These are phyloP conservation scores for Colletotrichum limetticola DNA, from an alignment of 2,329 filamentous ascomycete genomes.

Conservation along the genomic window DNA sequence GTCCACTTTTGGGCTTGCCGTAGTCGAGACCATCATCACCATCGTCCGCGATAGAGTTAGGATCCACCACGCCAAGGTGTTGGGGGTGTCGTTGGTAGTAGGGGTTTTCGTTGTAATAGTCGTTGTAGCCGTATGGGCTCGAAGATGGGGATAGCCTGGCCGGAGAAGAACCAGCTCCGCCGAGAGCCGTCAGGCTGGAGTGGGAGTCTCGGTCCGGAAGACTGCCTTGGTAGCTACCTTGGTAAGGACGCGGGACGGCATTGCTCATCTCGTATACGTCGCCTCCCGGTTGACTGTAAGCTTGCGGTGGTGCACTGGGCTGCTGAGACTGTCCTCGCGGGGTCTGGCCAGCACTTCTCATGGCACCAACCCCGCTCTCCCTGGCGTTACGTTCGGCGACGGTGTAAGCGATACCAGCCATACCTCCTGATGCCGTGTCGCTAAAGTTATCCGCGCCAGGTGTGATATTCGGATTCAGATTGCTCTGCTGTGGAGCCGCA, in stretches of 20 bases:
- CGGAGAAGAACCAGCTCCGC: constrained; percentile 45
- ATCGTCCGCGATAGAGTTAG: constrained; percentile 85
- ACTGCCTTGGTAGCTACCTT: constrained; percentile 10
- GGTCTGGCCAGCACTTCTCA: constrained; percentile 52
- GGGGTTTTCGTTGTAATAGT: constrained; percentile 70
- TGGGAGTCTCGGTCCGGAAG: constrained; percentile 52
- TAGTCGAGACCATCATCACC: constrained; percentile 84
- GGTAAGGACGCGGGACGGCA: constrained; percentile 16
- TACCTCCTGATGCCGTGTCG: constrained; percentile 70
- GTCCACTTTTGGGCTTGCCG: constrained; percentile 50
- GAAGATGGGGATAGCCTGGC: constrained; percentile 57
- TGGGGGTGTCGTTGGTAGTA: constrained; percentile 68
- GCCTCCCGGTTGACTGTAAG: constrained; percentile 36
- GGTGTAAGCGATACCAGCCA: constrained; percentile 74
- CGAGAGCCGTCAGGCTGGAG: constrained; percentile 53
- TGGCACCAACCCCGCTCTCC: constrained; percentile 73
- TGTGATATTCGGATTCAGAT: constrained; percentile 57
- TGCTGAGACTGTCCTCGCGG: constrained; percentile 41
- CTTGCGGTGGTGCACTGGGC: constrained; percentile 32
- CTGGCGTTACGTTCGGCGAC: constrained; percentile 73
- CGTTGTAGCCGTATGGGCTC: constrained; percentile 57
- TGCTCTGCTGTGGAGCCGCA: constrained; percentile 32
- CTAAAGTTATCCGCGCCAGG: constrained; percentile 76
- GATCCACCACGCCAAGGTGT: constrained; percentile 73
- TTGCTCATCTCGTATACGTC: constrained; percentile 39